These are phyloP conservation scores for Hevea brasiliensis DNA, from an alignment of 345 rosid genomes.

Conservation along the genomic window DNA sequence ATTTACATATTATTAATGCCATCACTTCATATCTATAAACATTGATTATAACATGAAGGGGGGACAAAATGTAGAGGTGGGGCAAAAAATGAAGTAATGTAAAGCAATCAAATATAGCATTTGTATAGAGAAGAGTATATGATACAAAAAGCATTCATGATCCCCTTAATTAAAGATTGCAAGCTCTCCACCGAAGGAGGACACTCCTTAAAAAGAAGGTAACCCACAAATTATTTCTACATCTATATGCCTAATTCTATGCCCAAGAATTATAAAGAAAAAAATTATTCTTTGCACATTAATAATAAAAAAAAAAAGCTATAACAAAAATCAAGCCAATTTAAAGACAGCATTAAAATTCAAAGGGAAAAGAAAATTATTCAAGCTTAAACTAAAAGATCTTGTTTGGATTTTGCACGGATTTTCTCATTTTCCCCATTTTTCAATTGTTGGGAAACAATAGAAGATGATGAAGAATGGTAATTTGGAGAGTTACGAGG, in stretches of 20 bases:
- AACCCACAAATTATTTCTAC: slow-evolving; percentile 25
- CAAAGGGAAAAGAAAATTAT: background rate
- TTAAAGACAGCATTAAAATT: slow-evolving; percentile 9
- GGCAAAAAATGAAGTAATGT: too few species aligned
- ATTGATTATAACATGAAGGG: too few species aligned
- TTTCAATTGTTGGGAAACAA: slow-evolving; percentile 12
- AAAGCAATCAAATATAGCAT: too few species aligned
- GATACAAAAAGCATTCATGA: too few species aligned
- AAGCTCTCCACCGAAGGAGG: slow-evolving; percentile 5
- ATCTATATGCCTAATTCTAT: slow-evolving; percentile 19
- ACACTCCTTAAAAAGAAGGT: slow-evolving; percentile 26
- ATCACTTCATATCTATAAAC: too few species aligned
- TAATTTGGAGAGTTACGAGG: background rate
- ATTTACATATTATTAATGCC: too few species aligned
- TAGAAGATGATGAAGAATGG: slow-evolving; percentile 12
- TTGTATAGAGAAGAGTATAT: background rate
- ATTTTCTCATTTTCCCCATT: slow-evolving; percentile 19
- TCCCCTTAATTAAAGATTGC: slow-evolving; percentile 17
- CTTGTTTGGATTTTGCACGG: slow-evolving; percentile 24
- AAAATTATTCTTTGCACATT: slow-evolving; percentile 28
- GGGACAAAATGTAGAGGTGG: too few species aligned
- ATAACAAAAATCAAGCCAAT: slow-evolving; percentile 23
- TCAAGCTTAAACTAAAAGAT: slow-evolving; percentile 17
- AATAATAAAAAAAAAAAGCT: background rate
- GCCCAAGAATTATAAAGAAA: too few species aligned